These are phyloP conservation scores for Skeletonema grethae DNA, from an alignment of 108 stramenopile genomes.

Conservation along the genomic window DNA sequence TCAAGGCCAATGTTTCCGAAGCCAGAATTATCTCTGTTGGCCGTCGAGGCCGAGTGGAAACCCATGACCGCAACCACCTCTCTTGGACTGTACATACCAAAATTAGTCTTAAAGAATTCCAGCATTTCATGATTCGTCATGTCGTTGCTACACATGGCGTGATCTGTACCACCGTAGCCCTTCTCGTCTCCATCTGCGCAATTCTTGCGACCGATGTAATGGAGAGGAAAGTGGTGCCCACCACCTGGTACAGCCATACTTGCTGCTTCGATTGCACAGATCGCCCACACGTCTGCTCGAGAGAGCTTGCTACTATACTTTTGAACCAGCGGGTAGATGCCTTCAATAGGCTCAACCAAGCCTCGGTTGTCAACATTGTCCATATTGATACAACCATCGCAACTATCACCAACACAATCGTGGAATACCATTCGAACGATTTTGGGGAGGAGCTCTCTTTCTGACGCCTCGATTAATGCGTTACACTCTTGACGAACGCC, in stretches of 20 bases:
- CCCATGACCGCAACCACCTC: slow-evolving; percentile 59
- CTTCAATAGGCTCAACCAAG: slow-evolving; percentile 47
- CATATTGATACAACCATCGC: slow-evolving; percentile 65
- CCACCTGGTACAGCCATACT: slow-evolving; percentile 30
- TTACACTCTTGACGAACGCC: slow-evolving; percentile 9
- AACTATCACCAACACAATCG: slow-evolving; percentile 47
- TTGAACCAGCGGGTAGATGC: slow-evolving; percentile 37
- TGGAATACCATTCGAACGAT: slow-evolving; percentile 59
- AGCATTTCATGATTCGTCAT: slow-evolving; percentile 28
- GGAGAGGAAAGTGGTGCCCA: slow-evolving; percentile 36
- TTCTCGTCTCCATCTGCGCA: slow-evolving; percentile 29
- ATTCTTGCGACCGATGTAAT: slow-evolving; percentile 30
- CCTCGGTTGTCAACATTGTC: slow-evolving; percentile 52
- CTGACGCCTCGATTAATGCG: slow-evolving; percentile 5
- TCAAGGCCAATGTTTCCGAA: slow-evolving; percentile 44
- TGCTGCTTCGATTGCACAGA: slow-evolving; percentile 49
- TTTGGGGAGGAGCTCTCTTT: slow-evolving; percentile 27
- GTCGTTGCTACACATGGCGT: slow-evolving; percentile 18
- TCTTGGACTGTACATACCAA: slow-evolving; percentile 43
- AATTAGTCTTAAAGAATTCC: slow-evolving; percentile 48
- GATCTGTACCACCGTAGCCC: slow-evolving; percentile 28
- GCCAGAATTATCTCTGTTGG: slow-evolving; percentile 44
- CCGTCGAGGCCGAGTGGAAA: slow-evolving; percentile 52
- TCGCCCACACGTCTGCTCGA: slow-evolving; percentile 63
- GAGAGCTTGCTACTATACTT: slow-evolving; percentile 24